Evolutionary conservation across 2,329 filamentous ascomycete genomes (phyloP), one percentile per base, ranked within the genome.

Genomic region (Aspergillus sp.): DNA sequence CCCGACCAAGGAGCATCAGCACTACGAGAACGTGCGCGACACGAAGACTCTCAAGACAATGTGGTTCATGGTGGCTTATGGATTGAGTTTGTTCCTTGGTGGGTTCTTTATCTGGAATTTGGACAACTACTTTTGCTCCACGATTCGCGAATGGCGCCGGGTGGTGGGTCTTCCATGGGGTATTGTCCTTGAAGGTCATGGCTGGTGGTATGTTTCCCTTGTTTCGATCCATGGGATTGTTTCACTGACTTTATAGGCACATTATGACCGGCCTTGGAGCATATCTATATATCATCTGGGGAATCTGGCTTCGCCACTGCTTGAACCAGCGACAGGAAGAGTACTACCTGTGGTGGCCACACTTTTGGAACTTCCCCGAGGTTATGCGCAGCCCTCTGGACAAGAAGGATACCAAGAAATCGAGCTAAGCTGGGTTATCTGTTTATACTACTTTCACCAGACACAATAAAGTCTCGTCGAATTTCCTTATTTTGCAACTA

Each of bases 201-300:
- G 83, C 7, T 86, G 83, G 82, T 86, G 83, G 83, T 81, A 65
- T 65, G 76, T 53, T 45, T 30, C 7, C 7, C 37, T 47, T 34
- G n/a, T 13, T 27, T 33, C 27, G 31, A 7, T 13, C 7, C 11
- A 34, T 40, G 33, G 40, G 19, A 45, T 35, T 6, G 11, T 27
- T 33, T 29, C 10, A 33, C 50, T 47, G 40, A 53, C 47, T 5
- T 59, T 42, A 31, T 37, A 77, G 85, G 85, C 88, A 91, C 67
- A 59, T 91, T 32, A 83, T 91, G 76, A 93, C 88, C 0, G 88
- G 88, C 9, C 72, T 84, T 31, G 88, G 88, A 62, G 88, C 88
- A 11, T 94, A 94, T 65, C 86, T 85, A 60, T 89, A 91, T 61
- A 88, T 94, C 53, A 73, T 82, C 10, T 94, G 88, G 88, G 85